These are phyloP conservation scores for Mycena galopus DNA, from an alignment of 768 basidiomycete genomes.

Conservation along the genomic window DNA sequence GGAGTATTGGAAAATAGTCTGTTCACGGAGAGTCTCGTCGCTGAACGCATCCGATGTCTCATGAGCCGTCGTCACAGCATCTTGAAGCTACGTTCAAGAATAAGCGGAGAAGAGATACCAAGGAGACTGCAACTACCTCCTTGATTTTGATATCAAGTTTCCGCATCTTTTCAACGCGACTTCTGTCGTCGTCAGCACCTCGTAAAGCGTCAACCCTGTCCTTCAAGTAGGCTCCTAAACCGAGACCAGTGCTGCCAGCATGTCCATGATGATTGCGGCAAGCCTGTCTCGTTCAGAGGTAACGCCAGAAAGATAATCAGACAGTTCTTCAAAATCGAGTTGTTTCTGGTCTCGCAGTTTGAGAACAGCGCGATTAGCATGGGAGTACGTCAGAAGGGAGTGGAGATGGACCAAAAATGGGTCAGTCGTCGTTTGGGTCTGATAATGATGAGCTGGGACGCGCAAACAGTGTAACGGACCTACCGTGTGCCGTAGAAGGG, in stretches of 20 bases:
- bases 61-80: conserved; percentile 94
- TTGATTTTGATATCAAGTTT: conserved; percentile 96
- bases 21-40: conserved; percentile 93
- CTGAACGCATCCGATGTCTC: conserved; percentile 98
- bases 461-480: conserved; percentile 32
- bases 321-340: conserved; percentile 97
- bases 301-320: conserved; percentile 94
- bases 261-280: conserved; percentile 91
- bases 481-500: conserved; percentile 87
- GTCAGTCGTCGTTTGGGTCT: conserved; percentile 93
- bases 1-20: conserved; percentile 88
- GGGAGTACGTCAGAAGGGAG: conserved; percentile 92
- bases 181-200: conserved; percentile 93
- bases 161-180: conserved; percentile 92
- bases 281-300: conserved; percentile 94
- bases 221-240: conserved; percentile 89
- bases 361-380: conserved; percentile 93
- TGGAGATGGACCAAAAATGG: conserved; percentile 93
- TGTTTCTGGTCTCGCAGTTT: conserved; percentile 98
- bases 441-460: conserved; percentile 20
- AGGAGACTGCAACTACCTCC: conserved; percentile 67
- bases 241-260: conserved; percentile 86
- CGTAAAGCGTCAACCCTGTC: conserved; percentile 93
- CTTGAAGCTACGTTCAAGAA: conserved; percentile 79
- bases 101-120: conserved; percentile 8